phyloP scores from a whole-genome alignment of 2,329 filamentous ascomycete species.

The Orbilia oligospora region DNA sequence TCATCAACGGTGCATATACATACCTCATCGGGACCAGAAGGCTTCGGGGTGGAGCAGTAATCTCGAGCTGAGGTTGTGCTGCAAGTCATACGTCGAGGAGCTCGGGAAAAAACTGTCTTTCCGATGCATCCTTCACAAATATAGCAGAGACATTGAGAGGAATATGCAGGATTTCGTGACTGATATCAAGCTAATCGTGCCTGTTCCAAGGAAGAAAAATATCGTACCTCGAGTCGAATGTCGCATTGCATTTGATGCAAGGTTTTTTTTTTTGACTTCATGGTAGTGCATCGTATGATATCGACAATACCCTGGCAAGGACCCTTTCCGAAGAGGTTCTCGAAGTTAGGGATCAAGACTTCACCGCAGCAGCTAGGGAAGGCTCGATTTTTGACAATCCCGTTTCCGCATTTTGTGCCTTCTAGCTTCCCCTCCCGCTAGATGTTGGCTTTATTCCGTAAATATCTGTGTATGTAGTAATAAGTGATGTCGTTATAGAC shows the following conservation, averaged over 20 bases:
- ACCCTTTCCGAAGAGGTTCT: slow-evolving; percentile 33
- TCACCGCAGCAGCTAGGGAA: slow-evolving; percentile 15
- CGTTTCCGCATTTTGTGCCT: slow-evolving; percentile 39
- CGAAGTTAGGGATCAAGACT: slow-evolving; percentile 4
- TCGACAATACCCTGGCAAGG: slow-evolving; percentile 36
- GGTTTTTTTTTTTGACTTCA: slow-evolving; percentile 17
- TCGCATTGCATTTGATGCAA: slow-evolving; percentile 28
- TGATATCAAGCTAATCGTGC: slow-evolving; percentile 18
- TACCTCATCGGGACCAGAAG: slow-evolving; percentile 9
- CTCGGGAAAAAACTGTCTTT: slow-evolving; percentile 8
- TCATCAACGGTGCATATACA: slow-evolving; percentile 8
- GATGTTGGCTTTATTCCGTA: slow-evolving; percentile 20
- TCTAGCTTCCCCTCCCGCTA: slow-evolving; percentile 6
- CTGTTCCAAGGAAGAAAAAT: slow-evolving; percentile 19
- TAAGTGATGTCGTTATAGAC: slow-evolving; percentile 18
- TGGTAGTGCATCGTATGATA: slow-evolving; percentile 40
- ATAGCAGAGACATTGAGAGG: slow-evolving; percentile 20
- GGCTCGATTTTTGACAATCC: slow-evolving; percentile 33
- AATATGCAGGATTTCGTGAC: slow-evolving; percentile 15
- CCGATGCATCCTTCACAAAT: slow-evolving; percentile 28
- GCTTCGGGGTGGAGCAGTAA: slow-evolving; percentile 14
- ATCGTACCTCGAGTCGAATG: slow-evolving; percentile 16
- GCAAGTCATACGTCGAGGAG: slow-evolving; percentile 32
- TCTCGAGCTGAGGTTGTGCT: slow-evolving; percentile 23
- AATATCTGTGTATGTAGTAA: not conserved